phyloP scores from a whole-genome alignment of 192 early-diverging fungal genomes.

The Coemansia biformis region DNA sequence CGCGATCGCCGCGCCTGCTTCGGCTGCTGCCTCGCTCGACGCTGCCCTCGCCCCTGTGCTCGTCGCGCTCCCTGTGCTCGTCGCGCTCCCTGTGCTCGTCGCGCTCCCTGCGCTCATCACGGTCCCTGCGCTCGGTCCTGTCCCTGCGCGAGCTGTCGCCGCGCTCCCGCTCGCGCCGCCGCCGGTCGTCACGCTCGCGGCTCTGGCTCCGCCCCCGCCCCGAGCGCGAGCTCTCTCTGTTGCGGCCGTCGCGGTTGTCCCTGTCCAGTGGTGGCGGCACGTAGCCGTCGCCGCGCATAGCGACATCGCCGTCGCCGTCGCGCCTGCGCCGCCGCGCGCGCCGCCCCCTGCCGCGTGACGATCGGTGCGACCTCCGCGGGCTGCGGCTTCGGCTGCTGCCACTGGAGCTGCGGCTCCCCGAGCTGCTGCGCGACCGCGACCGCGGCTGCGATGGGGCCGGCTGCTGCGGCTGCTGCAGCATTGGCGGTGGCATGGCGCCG shows the following conservation, averaged over 20 bases:
- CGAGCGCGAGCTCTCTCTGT: background rate
- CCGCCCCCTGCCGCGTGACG: background rate
- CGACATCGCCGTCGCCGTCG: constrained; percentile 6
- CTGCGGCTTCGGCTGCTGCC: constrained; percentile 1
- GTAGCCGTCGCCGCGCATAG: constrained; percentile 2
- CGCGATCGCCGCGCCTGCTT: background rate
- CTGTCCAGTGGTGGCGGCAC: constrained; percentile 10
- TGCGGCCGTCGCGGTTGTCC: background rate
- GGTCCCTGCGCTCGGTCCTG: background rate
- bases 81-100: background rate
- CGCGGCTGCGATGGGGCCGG: too few relatives aligned
- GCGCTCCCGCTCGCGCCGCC: too few relatives aligned
- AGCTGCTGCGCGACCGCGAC: background rate
- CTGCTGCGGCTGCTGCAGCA: constrained; percentile 1
- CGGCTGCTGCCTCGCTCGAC: constrained; percentile 6
- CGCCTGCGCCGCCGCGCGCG: background rate
- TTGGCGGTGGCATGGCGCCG: background rate
- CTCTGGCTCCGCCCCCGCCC: constrained; percentile 1
- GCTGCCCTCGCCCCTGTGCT: constrained; percentile 7
- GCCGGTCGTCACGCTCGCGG: too few relatives aligned
- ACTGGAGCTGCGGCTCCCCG: constrained; percentile 3
- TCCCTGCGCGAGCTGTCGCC: background rate
- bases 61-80: background rate
- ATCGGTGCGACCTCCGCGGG: constrained; percentile 8
- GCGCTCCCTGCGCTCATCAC: background rate